Percentiles rank a stretch among this genome's conserved stretches.
These are phyloP conservation scores for Ustilago xerochloae DNA, from an alignment of 1,284 basidiomycete genomes.

Conservation along the genomic window DNA sequence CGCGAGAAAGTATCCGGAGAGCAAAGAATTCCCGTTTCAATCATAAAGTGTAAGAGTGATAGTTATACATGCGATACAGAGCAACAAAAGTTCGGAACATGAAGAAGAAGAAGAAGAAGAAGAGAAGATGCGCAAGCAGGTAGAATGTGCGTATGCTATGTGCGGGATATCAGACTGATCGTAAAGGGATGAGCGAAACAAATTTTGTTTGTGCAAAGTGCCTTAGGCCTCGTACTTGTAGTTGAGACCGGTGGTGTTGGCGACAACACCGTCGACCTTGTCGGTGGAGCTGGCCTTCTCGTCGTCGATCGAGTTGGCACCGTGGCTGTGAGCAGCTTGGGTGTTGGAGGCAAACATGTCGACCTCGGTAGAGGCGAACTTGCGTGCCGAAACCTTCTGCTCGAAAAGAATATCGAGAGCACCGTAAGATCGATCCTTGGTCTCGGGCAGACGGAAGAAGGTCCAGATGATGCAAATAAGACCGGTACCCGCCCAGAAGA, in stretches of 20 bases:
- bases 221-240: conserved; percentile 37
- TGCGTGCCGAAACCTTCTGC: conserved; percentile 64
- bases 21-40: too few relatives aligned
- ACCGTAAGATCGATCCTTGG: conserved; percentile 69
- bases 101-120: too few relatives aligned
- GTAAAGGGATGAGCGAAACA: neutral
- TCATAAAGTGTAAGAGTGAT: too few relatives aligned
- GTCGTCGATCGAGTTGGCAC: conserved; percentile 15
- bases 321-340: conserved; percentile 8
- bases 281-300: conserved; percentile 37
- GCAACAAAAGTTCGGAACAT: too few relatives aligned
- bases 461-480: conserved; percentile 69
- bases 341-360: conserved; percentile 53
- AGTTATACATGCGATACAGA: too few relatives aligned
- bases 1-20: too few relatives aligned
- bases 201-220: neutral
- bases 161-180: neutral
- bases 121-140: too few relatives aligned
- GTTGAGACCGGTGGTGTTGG: conserved; percentile 34
- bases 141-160: too few relatives aligned
- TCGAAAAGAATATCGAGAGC: conserved; percentile 70
- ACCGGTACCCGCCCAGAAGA: conserved; percentile 69
- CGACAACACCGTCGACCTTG: conserved; percentile 34
- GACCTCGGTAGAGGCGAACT: conserved; percentile 67
- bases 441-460: conserved; percentile 68